These are phyloP conservation scores for Fusarium protoensiforme DNA, from an alignment of 2,329 filamentous ascomycete genomes.

Conservation along the genomic window DNA sequence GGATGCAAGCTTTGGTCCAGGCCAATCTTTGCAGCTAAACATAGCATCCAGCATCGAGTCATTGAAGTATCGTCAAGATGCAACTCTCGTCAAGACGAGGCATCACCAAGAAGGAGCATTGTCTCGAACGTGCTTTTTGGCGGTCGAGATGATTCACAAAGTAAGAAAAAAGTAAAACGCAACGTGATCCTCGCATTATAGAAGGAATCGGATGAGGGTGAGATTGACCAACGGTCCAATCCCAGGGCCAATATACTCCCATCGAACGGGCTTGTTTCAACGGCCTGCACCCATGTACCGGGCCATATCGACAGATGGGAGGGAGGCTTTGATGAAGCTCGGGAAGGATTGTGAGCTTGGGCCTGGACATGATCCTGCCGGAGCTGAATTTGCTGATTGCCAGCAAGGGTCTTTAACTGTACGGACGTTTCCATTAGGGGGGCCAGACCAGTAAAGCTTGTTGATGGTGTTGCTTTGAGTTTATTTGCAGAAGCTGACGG, in stretches of 20 bases:
- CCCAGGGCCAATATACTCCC: neutral
- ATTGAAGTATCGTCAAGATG: neutral
- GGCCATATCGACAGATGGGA: neutral
- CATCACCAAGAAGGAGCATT: neutral
- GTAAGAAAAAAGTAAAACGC: neutral
- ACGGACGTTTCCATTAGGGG: constrained; percentile 30
- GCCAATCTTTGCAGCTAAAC: constrained; percentile 1
- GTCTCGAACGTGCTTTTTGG: neutral
- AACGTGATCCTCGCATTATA: neutral
- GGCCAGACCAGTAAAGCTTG: constrained; percentile 13
- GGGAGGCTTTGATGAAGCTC: neutral
- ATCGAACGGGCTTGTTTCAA: neutral
- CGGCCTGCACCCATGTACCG: neutral
- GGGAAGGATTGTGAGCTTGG: neutral
- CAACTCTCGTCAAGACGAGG: neutral
- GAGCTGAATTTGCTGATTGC: constrained; percentile 2
- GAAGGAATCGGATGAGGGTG: neutral
- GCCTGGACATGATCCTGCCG: neutral
- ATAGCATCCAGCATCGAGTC: neutral
- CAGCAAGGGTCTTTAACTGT: neutral
- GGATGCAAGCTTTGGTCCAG: neutral
- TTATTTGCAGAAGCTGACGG: neutral
- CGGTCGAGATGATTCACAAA: neutral
- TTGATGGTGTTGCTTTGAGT: too few species aligned
- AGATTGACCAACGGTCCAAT: neutral